Evolutionary conservation across 2,329 filamentous ascomycete genomes (phyloP).

Genomic region (Penicillium sclerotiorum): DNA sequence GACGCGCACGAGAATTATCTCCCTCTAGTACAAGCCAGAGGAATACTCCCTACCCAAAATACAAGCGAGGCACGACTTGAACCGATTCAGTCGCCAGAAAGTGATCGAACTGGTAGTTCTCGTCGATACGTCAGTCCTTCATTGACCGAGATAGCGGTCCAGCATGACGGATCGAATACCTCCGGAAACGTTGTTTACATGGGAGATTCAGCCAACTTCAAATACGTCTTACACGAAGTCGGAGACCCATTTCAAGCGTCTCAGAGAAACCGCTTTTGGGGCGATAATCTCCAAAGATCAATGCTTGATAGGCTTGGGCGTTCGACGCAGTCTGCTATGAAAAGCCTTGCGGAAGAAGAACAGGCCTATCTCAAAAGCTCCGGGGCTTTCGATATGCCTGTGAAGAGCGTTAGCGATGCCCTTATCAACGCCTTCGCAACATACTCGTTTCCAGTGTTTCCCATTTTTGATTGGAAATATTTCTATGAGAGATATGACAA

Average conservation of each 20-base stretch:
- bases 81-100: too few relatives aligned
- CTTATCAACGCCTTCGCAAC: slow-evolving; percentile 28
- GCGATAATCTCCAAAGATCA: slow-evolving; percentile 21
- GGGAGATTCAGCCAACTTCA: slow-evolving; percentile 27
- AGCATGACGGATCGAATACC: too few relatives aligned
- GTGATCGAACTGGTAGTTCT: too few relatives aligned
- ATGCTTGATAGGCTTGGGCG: slow-evolving; percentile 19
- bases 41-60: too few relatives aligned
- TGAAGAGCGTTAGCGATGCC: slow-evolving; percentile 13
- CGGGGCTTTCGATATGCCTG: slow-evolving; percentile 23
- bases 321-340: slow-evolving; percentile 15
- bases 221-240: slow-evolving; percentile 28
- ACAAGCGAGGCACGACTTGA: too few relatives aligned
- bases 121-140: too few relatives aligned
- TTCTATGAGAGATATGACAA: slow-evolving; percentile 16
- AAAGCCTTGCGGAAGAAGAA: slow-evolving; percentile 2
- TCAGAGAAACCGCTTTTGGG: slow-evolving; percentile 3
- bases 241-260: slow-evolving; percentile 23
- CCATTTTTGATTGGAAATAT: slow-evolving; percentile 25
- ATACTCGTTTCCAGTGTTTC: slow-evolving; percentile 17
- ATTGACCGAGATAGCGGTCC: too few relatives aligned
- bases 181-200: too few relatives aligned
- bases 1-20: too few relatives aligned
- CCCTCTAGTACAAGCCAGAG: too few relatives aligned
- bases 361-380: slow-evolving; percentile 6